A percentile compares a stretch with the other conserved stretches of the same genome.
Evolutionary conservation across 495 filamentous ascomycete genomes (phyloP).

Genomic region (Delitschia confertaspora): DNA sequence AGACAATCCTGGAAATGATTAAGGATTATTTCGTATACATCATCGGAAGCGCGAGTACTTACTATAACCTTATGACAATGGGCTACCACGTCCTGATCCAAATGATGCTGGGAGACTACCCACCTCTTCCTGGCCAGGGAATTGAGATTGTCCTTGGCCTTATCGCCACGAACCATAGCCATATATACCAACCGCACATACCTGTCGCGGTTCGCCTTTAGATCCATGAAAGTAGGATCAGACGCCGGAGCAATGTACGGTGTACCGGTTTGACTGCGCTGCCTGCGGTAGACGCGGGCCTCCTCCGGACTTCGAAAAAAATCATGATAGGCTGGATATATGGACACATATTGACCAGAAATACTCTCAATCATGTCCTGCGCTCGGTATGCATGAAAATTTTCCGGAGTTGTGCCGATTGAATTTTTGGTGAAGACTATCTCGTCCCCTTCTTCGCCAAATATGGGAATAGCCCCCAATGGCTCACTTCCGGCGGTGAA

Average conservation of each 20-base stretch:
- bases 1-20: conserved; percentile 17
- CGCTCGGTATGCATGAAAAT: too few species aligned
- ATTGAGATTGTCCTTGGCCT: conserved; percentile 13
- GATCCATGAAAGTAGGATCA: conserved; percentile 3
- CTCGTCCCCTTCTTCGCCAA: too few species aligned
- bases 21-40: too few species aligned
- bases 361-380: too few species aligned
- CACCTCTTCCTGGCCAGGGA: conserved; percentile 19
- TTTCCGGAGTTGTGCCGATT: too few species aligned
- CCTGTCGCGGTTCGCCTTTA: conserved; percentile 1
- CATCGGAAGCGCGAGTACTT: too few species aligned
- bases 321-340: conserved; percentile 1
- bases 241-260: conserved; percentile 8
- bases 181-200: conserved; percentile 15
- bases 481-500: too few species aligned
- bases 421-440: too few species aligned
- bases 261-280: conserved; percentile 3
- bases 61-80: conserved; percentile 14
- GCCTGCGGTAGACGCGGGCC: conserved; percentile 8
- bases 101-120: conserved; percentile 8
- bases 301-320: conserved; percentile 1
- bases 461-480: too few species aligned
- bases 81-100: conserved; percentile 8
- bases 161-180: conserved; percentile 14
- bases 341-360: too few species aligned